phyloP scores from a whole-genome alignment of 2,329 filamentous ascomycete genomes.

The Ophiostoma piceae region DNA sequence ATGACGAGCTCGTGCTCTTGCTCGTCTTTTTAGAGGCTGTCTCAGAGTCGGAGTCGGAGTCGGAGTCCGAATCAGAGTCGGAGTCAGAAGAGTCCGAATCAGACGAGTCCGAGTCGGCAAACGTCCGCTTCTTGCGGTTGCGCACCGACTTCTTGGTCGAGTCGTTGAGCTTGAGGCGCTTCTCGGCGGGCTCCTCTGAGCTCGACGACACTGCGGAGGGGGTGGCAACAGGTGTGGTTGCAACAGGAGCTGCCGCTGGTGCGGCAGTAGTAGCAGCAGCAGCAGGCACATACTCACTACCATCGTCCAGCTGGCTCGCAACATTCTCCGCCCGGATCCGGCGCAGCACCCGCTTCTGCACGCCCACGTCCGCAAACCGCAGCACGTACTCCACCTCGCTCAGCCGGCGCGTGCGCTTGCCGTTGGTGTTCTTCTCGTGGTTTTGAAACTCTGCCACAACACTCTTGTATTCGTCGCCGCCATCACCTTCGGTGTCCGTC shows the following conservation, averaged over 20 bases:
- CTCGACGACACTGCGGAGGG: neutral
- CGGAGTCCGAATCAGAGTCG: constrained; percentile 9
- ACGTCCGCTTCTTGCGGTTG: constrained; percentile 49
- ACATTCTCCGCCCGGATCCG: constrained; percentile 59
- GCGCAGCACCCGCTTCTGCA: constrained; percentile 54
- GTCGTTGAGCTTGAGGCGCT: constrained; percentile 7
- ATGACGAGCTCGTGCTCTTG: neutral
- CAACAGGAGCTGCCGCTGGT: constrained; percentile 27
- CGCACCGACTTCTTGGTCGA: constrained; percentile 42
- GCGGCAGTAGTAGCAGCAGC: constrained; percentile 24
- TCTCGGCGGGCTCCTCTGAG: neutral
- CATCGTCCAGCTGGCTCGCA: constrained; percentile 50
- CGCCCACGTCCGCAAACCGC: constrained; percentile 43
- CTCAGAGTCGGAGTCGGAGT: neutral
- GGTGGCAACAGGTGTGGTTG: neutral
- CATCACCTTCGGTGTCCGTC: constrained; percentile 43
- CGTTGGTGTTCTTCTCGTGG: constrained; percentile 33
- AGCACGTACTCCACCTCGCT: constrained; percentile 50
- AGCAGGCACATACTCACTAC: constrained; percentile 36
- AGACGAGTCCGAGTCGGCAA: constrained; percentile 35
- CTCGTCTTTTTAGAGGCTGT: neutral
- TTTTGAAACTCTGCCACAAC: constrained; percentile 48
- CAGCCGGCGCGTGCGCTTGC: constrained; percentile 38
- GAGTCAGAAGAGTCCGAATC: constrained; percentile 18
- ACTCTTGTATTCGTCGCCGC: constrained; percentile 45